Evolutionary conservation across 768 basidiomycete species (phyloP), one percentile per base, ranked within the genome.

Genomic region (Trametes cinnabarina): DNA sequence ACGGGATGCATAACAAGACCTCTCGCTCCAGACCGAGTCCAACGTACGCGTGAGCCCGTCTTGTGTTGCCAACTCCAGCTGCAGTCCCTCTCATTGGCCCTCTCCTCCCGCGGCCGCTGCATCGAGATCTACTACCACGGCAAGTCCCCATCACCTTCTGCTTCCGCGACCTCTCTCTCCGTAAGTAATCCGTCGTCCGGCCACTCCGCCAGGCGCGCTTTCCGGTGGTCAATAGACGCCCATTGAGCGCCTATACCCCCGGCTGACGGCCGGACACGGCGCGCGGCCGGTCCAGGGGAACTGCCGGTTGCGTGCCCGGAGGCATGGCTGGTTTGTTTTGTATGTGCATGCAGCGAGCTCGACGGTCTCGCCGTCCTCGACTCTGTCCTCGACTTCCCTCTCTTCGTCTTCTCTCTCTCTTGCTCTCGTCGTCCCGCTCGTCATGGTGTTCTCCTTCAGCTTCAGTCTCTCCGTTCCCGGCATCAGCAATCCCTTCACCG

Each of bases 401-500:
- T 50, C 48, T 7, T 22, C 55, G 47, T 17, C 20, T n/a, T 37
- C 43, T 39, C 23, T 28, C 20, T 19, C 39, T 26, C 32, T 22
- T 34, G 14, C 5, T 26, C 37, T 34, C 41, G 35, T 30, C 10
- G 49, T 42, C 39, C 22, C 32, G 47, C 39, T 47, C 42, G 47
- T 37, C 28, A 66, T 69, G 65, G 63, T 64, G 11, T 90, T 89
- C 65, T 81, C 87, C 12, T 91, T 91, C 68, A 88, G 87, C 49
- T 91, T 91, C 76, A 81, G 70, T 15, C 77, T 90, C 58, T 69
- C 77, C 34, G 82, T 87, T 12, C 85, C 88, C 4, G 87, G 86
- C 6, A 66, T 88, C 51, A 70, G 76, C 23, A 90, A 89, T 65
- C 88, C 88, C 9, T 90, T 90, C 71, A 37, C 63, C 22, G 40